Evolutionary conservation across 2,329 filamentous ascomycete genomes (phyloP).

Genomic region (Pseudocercospora pini-densiflorae): DNA sequence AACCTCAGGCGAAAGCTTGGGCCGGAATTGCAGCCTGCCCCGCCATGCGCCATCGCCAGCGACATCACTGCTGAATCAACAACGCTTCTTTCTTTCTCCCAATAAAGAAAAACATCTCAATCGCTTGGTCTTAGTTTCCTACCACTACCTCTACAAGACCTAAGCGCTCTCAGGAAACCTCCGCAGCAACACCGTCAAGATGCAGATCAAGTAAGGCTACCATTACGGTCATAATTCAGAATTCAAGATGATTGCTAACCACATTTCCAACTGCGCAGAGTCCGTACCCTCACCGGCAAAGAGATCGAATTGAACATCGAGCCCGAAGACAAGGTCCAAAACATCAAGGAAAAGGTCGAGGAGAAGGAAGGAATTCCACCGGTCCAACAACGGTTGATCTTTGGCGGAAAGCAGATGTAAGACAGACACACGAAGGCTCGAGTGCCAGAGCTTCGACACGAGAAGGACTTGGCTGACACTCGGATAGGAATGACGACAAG

Average conservation of each 20-base stretch:
- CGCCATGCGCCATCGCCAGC: constrained; percentile 5
- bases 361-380: constrained; percentile 99
- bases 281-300: constrained; percentile 96
- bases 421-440: constrained; percentile 21
- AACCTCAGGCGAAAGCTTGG: neutral
- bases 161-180: neutral
- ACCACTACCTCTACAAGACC: neutral
- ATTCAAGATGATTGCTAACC: neutral
- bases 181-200: constrained; percentile 2
- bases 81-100: neutral
- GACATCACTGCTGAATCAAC: constrained; percentile 5
- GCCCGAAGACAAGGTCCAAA: constrained; percentile 87
- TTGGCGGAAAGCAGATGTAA: constrained; percentile 96
- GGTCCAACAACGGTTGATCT: constrained; percentile 94
- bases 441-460: neutral
- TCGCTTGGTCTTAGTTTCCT: neutral
- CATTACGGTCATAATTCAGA: neutral
- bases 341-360: constrained; percentile 99
- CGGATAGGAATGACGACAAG: constrained; percentile 87
- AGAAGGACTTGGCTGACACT: neutral
- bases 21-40: constrained; percentile 7
- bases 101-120: neutral
- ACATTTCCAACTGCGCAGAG: constrained; percentile 58
- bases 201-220: constrained; percentile 20
- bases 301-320: constrained; percentile 99